These are phyloP conservation scores for Arctostaphylos glauca DNA, from an alignment of 148 eudicot species.

Conservation along the genomic window DNA sequence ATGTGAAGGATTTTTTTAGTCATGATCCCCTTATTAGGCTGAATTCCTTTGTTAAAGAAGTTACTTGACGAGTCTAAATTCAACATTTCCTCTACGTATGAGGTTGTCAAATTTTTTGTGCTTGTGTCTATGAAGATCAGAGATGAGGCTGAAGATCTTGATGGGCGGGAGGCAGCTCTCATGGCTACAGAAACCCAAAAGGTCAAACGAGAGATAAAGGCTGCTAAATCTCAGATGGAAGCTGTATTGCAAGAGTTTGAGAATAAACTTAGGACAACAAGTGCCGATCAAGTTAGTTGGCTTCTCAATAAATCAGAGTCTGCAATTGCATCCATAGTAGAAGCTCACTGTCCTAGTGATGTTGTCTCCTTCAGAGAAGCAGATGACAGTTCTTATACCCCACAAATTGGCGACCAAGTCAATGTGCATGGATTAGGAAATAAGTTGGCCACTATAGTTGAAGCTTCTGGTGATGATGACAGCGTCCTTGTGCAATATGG, in stretches of 20 bases:
- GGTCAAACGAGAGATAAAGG: constrained; percentile 43
- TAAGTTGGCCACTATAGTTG: constrained; percentile 71
- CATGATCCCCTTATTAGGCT: background rate
- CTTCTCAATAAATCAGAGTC: constrained; percentile 71
- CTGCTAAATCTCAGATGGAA: constrained; percentile 58
- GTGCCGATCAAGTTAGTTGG: constrained; percentile 41
- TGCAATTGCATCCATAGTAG: constrained; percentile 58
- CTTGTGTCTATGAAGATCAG: constrained; percentile 49
- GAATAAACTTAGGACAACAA: constrained; percentile 40
- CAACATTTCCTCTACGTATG: background rate
- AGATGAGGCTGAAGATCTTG: constrained; percentile 71
- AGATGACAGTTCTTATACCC: constrained; percentile 37
- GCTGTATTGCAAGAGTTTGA: constrained; percentile 55
- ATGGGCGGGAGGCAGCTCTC: constrained; percentile 64
- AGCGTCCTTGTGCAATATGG: constrained; percentile 76
- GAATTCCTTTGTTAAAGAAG: constrained; percentile 13
- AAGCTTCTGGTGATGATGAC: constrained; percentile 66
- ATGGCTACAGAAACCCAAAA: constrained; percentile 64
- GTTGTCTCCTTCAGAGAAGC: constrained; percentile 30
- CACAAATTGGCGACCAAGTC: constrained; percentile 72
- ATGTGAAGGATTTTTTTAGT: background rate
- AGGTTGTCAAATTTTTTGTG: background rate
- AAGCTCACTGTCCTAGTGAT: constrained; percentile 42
- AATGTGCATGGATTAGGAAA: constrained; percentile 65
- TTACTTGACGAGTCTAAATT: background rate